Evolutionary conservation across 352 stramenopile species (phyloP), one percentile per base, ranked within the genome.

Genomic region (Thraustochytrium sp.): DNA sequence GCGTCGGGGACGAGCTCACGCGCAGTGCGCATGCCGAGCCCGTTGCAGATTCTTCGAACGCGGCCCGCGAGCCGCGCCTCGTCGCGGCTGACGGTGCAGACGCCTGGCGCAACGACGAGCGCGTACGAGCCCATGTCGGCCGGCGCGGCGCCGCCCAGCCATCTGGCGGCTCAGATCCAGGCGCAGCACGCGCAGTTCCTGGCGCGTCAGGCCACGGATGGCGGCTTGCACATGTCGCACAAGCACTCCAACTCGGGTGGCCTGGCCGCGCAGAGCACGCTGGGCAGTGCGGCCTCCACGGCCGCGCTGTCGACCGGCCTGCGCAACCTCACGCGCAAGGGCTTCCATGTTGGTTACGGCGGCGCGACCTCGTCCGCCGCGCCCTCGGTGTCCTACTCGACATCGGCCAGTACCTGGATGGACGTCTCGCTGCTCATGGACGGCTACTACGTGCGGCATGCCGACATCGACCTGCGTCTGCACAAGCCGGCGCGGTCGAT

Each of bases 321-420:
- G 23, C 68, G 68, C 34, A 80, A 64, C 31, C 51, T 80, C 23
- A 54, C 37, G 16, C 37, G 62, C 5, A 54, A 51, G 26, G 48
- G 31, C 18, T 64, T 80, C 31, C 68, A 80, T 26, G 51, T 80
- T 8, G 68, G 31, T 34, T 29, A 37, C 23, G 53, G 68, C 34
- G 46, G n/a, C 21, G 68, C 68, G 16, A 68, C 53, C 9, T 80
- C 68, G 5, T 55, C 34, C 11, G 68, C 65, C 1, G 68, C 68
- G 3, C 68, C 68, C 9, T 80, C 68, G 0, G 68, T 80, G 21
- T 80, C 68, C 21, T 80, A 80, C 51, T 80, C 68, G 51, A 46
- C 68, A 16, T 80, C 68, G 1, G 76, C 68, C 0, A 68, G 40
- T 51, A 80, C 68, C 37, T 80, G 68, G 68, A 80, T 80, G 68